phyloP scores from a whole-genome alignment of 441 rosid genomes.

The Eutrema salsugineum region DNA sequence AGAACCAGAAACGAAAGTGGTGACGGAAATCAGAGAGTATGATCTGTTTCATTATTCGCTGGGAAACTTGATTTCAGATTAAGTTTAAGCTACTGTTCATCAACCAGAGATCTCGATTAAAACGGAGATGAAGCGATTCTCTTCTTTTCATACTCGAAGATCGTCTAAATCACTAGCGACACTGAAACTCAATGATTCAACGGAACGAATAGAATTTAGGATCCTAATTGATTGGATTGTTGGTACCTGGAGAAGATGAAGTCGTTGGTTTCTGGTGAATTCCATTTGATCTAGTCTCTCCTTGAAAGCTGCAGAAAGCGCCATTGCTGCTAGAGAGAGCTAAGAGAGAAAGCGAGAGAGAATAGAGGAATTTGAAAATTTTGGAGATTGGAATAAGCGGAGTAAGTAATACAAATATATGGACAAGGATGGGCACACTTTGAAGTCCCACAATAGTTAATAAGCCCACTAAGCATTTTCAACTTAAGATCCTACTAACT shows the following conservation, averaged over 20 bases:
- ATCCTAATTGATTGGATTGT: neutral
- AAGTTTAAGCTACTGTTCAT: neutral
- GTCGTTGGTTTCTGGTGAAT: conserved; percentile 53
- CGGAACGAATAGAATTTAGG: neutral
- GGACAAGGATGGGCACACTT: neutral
- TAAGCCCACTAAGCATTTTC: conserved; percentile 13
- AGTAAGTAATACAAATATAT: neutral
- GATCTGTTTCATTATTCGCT: neutral
- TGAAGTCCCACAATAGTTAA: neutral
- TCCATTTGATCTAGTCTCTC: conserved; percentile 72
- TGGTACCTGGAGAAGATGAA: conserved; percentile 57
- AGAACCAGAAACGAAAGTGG: neutral
- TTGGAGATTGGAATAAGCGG: neutral
- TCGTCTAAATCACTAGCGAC: neutral
- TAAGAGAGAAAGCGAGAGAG: neutral
- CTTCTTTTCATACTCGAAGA: neutral
- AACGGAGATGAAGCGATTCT: neutral
- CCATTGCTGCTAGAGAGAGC: conserved; percentile 34
- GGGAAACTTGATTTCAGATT: neutral
- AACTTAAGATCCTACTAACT: neutral
- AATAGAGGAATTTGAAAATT: conserved; percentile 14
- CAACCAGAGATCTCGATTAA: neutral
- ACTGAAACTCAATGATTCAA: neutral
- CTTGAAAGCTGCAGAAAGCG: conserved; percentile 62
- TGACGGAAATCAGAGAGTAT: neutral